Conservation (phyloP, 176 grass and related monocot genomes). For the Avena atlantica region DNA sequence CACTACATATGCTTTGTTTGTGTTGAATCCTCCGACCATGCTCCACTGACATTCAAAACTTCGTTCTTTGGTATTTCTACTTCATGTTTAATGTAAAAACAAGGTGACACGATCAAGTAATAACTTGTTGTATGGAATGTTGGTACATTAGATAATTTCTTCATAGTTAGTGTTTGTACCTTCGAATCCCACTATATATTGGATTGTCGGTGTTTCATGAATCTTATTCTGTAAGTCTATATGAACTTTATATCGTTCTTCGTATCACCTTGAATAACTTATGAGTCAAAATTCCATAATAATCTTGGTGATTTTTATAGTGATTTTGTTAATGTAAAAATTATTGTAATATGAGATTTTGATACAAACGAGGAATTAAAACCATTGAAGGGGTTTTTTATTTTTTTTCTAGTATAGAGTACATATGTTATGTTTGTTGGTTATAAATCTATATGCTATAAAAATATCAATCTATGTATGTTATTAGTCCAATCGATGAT, state of each 20-base stretch:
- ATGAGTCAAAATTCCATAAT: not conserved
- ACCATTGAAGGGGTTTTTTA: not conserved
- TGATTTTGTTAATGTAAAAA: not conserved
- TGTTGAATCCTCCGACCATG: no score
- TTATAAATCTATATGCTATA: not conserved
- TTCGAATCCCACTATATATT: not conserved
- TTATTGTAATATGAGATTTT: not conserved
- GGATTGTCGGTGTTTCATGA: not conserved
- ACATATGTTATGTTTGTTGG: not conserved
- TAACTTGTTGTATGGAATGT: no score
- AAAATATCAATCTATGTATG: not conserved
- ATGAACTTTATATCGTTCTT: not conserved
- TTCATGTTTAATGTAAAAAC: no score
- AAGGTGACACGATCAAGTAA: no score
- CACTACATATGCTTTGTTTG: no score
- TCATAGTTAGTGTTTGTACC: not conserved
- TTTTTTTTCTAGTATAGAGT: not conserved
- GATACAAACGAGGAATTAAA: not conserved
- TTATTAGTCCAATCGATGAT: not conserved
- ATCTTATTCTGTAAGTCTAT: not conserved
- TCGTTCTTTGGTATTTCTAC: no score
- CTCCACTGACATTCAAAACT: no score
- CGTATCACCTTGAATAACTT: not conserved
- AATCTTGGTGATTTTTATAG: not conserved
- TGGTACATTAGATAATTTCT: no score